Evolutionary conservation across 495 filamentous ascomycete species (phyloP), one percentile per base, ranked within the genome.

Genomic region (Xylaria bambusicola): DNA sequence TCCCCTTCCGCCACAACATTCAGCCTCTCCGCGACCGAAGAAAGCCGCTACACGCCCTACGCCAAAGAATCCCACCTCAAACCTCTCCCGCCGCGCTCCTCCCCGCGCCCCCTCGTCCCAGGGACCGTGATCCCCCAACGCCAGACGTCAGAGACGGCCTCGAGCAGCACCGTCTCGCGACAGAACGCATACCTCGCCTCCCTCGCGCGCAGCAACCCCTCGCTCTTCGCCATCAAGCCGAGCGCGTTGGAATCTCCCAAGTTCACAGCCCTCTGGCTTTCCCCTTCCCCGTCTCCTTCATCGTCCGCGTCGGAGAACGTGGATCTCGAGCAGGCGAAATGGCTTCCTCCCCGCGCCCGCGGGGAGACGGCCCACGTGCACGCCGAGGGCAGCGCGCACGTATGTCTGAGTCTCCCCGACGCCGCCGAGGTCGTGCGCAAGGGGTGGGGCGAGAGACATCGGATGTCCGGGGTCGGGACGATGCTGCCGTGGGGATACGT

Each of bases 381-480:
- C 40, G 33, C 50, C n/a, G 73, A 75, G 46, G 73, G 68, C 10
- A 69, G 64, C 42, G 27, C 58, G 23, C 73, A 75, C 48, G 48
- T 73, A 33, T 61, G 56, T 17, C 63, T 74, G 18, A 63, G 64
- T 36, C 61, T 67, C n/a, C 53, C 21, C 26, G 73, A 75, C 58
- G 73, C 73, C 8, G 56, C 66, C 56, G 58, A 60, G 9, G 63
- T 61, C 21, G 65, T 75, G 56, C 62, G 31, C 8, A 52, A 27
- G 18, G 73, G 71, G 0, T 74, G 73, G 73, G 73, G 59, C n/a
- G 60, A 73, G 58, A 15, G 71, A 36, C 68, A 71, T 33, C 27
- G 23, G 45, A 33, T 74, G 23, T 65, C 65, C 21, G 71, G 73
- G 1, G 63, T 63, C 13, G 33, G 23, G 40, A 58, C 54, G 2